Base-by-base conservation (phyloP, 2,329 filamentous ascomycete species). In the Diaporthe batatas region DNA sequence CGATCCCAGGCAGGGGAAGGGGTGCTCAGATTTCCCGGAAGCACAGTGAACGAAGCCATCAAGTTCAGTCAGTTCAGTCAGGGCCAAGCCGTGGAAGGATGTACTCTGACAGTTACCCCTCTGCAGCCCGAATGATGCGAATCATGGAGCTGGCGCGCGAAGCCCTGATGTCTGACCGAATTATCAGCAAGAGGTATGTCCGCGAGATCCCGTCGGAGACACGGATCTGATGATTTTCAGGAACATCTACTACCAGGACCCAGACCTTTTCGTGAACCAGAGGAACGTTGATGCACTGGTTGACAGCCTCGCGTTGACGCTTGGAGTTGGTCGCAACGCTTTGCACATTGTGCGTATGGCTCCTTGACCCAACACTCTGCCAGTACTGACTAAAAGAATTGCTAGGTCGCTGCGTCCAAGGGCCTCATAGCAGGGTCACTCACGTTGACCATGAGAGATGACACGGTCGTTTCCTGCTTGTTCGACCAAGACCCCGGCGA, bases 171-270 rank as follows among this genome's bases (percentile, higher is more conserved):
- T 84, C 86, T 0, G 89, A 87, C 1, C 85, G 82, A 11, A 77
- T 90, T 3, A 83, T 91, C 25, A 92, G 91, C 2, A 93, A 92
- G 80, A 89, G 91, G 90, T 91, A 67, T 55, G 81, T 77, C 62
- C 32, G 36, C 6, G 4, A 7, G 10, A 4, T n/a, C 2, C n/a
- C 0, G 2, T 4, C 16, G 2, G 2, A 49, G 14, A 39, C 8
- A 18, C 32, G 4, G 39, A 6, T 25, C 51, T 74, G 21, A 44
- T 4, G 1, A 36, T 5, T n/a, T 3, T 1, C 74, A 96, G 94
- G 74, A 93, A 94, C 77, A 91, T 97, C 5, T 97, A 92, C 80
- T 97, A 97, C 79, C 90, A 93, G 77, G 88, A 95, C 76, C 90
- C 91, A 6, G 87, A 90, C 12, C 83, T 97, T 0, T 97, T 96